phyloP scores from a whole-genome alignment of 2,329 filamentous ascomycete genomes.

The Alternaria consortialis region DNA sequence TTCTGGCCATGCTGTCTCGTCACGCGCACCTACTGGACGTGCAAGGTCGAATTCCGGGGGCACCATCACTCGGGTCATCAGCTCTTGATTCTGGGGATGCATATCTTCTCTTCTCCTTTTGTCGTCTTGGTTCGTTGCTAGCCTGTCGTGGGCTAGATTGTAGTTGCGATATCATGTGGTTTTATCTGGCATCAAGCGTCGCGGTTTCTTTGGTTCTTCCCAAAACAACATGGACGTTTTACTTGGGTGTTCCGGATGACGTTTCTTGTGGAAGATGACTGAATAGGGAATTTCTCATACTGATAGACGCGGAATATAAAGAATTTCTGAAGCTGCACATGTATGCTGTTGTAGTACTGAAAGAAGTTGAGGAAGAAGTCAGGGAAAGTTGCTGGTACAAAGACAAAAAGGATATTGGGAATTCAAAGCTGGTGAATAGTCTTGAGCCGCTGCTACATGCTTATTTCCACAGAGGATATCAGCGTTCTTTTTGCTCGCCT shows the following conservation, averaged over 20 bases:
- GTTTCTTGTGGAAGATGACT: conserved; percentile 9
- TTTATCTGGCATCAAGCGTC: conserved; percentile 28
- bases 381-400: background rate
- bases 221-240: conserved; percentile 36
- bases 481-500: background rate
- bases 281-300: conserved; percentile 16
- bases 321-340: conserved; percentile 9
- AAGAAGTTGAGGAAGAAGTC: background rate
- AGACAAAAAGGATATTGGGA: background rate
- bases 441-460: background rate
- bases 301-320: conserved; percentile 44
- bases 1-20: conserved; percentile 37
- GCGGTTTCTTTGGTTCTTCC: conserved; percentile 21
- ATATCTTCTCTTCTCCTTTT: conserved; percentile 8
- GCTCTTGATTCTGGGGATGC: conserved; percentile 6
- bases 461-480: background rate
- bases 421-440: background rate
- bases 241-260: conserved; percentile 27
- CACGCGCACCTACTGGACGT: conserved; percentile 38
- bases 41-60: conserved; percentile 45
- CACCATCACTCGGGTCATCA: conserved; percentile 38
- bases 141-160: conserved; percentile 21
- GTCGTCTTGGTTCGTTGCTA: conserved; percentile 13
- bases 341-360: background rate
- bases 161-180: conserved; percentile 23